Conservation (phyloP, 225 moss, liverwort and hornwort genomes). For the Marchantia polymorpha region DNA sequence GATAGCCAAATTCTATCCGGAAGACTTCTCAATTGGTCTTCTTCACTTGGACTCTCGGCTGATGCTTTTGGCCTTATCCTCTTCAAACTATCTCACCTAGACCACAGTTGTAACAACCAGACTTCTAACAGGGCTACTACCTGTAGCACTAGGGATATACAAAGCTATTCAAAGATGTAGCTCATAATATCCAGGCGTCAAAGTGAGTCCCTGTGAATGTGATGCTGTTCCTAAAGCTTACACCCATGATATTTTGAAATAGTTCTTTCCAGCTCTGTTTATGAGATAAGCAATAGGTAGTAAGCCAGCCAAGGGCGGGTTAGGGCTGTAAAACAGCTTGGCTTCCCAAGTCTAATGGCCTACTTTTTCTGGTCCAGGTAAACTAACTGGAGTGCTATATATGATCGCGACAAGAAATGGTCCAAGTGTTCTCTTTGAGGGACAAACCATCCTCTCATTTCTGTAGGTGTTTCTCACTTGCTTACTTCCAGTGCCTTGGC, state of each 20-base stretch:
- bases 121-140: not conserved
- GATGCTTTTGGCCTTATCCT: not conserved
- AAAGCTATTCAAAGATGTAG: not conserved
- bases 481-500: slow-evolving; percentile 28
- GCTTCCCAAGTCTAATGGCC: slow-evolving; percentile 53
- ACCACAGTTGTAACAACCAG: not conserved
- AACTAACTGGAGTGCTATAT: slow-evolving; percentile 58
- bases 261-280: not conserved
- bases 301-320: slow-evolving; percentile 18
- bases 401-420: slow-evolving; percentile 47
- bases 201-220: not conserved
- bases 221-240: not conserved
- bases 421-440: slow-evolving; percentile 40
- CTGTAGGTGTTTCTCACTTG: slow-evolving; percentile 46
- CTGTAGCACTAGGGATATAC: not conserved
- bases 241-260: not conserved
- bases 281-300: not conserved
- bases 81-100: not conserved
- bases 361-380: slow-evolving; percentile 63
- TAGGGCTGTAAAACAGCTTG: slow-evolving; percentile 29
- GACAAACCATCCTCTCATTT: slow-evolving; percentile 32
- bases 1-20: not conserved
- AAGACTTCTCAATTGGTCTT: not conserved
- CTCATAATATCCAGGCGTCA: too few species aligned
- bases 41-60: not conserved